phyloP scores from a whole-genome alignment of 306 rosid species.

The Abrus pulchellus region DNA sequence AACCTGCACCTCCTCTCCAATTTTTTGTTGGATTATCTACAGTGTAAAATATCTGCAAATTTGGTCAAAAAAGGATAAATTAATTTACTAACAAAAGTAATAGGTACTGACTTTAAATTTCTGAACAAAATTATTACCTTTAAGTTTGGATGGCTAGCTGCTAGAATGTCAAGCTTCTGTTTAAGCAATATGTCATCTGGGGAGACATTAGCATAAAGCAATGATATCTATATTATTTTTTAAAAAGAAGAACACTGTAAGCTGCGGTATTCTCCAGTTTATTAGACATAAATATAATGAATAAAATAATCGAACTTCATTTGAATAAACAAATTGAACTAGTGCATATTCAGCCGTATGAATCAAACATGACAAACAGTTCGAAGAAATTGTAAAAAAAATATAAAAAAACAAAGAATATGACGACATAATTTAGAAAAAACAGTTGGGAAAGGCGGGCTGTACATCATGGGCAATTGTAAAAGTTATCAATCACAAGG shows the following conservation, averaged over 20 bases:
- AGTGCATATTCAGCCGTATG: constrained; percentile 25
- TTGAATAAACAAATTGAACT: constrained; percentile 33
- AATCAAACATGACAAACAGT: constrained; percentile 28
- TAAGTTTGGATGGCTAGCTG: constrained; percentile 84
- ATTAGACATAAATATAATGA: not conserved
- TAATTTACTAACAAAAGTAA: constrained; percentile 14
- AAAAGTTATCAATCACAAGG: constrained; percentile 6
- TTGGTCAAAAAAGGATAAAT: constrained; percentile 21
- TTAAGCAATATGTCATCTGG: constrained; percentile 96
- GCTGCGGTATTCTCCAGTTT: constrained; percentile 36
- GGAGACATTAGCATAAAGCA: constrained; percentile 86
- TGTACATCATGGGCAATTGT: too few species aligned
- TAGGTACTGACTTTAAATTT: not conserved
- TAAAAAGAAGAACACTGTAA: constrained; percentile 46
- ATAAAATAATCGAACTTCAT: constrained; percentile 2
- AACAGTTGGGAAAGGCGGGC: too few species aligned
- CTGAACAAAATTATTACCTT: constrained; percentile 63
- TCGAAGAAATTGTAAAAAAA: not conserved
- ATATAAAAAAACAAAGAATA: too few species aligned
- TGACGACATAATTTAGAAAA: constrained; percentile 13
- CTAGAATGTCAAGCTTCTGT: constrained; percentile 90
- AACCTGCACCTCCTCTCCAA: constrained; percentile 96
- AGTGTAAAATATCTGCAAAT: constrained; percentile 76
- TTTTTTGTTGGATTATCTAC: constrained; percentile 84
- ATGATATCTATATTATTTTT: constrained; percentile 66